Percentiles rank a stretch among this genome's conserved stretches.
These are phyloP conservation scores for Polyplosphaeria fusca DNA, from an alignment of 495 filamentous ascomycete species.

Conservation along the genomic window DNA sequence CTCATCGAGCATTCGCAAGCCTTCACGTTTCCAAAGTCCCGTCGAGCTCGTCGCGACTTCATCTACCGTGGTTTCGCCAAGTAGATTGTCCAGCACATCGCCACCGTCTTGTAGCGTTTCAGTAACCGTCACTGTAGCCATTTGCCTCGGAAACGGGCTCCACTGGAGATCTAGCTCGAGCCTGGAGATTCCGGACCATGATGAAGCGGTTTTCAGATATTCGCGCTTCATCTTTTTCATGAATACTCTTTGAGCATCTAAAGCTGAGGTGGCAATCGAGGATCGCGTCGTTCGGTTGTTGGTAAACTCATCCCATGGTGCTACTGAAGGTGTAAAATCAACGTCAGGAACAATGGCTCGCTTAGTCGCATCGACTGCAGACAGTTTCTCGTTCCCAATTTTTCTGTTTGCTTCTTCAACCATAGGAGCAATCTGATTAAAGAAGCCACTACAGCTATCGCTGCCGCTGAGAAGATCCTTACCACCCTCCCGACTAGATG, in stretches of 20 bases:
- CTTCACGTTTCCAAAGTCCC: slow-evolving; percentile 51
- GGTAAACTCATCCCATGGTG: slow-evolving; percentile 51
- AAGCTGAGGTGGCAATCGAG: slow-evolving; percentile 10
- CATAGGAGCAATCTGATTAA: slow-evolving; percentile 47
- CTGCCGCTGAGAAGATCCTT: slow-evolving; percentile 32
- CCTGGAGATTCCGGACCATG: slow-evolving; percentile 46
- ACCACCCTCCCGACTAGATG: slow-evolving; percentile 26
- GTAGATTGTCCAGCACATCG: slow-evolving; percentile 30
- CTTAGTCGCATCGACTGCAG: slow-evolving; percentile 54
- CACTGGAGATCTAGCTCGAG: slow-evolving; percentile 47
- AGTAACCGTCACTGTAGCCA: slow-evolving; percentile 35
- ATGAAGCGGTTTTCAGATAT: slow-evolving; percentile 33
- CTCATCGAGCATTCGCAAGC: slow-evolving; percentile 52
- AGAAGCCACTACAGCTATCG: slow-evolving; percentile 42
- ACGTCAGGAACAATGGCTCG: slow-evolving; percentile 57
- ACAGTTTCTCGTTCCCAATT: slow-evolving; percentile 61
- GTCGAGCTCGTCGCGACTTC: slow-evolving; percentile 37
- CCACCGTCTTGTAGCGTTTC: slow-evolving; percentile 41
- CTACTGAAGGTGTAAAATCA: slow-evolving; percentile 56
- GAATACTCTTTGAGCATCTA: slow-evolving; percentile 32
- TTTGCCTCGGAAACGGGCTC: slow-evolving; percentile 40
- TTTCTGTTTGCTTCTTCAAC: slow-evolving; percentile 44
- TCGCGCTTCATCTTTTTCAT: slow-evolving; percentile 30
- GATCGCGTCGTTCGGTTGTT: not conserved
- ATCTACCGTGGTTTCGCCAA: slow-evolving; percentile 20